Evolutionary conservation across 306 rosid genomes (phyloP).

Genomic region (Ormosia emarginata): DNA sequence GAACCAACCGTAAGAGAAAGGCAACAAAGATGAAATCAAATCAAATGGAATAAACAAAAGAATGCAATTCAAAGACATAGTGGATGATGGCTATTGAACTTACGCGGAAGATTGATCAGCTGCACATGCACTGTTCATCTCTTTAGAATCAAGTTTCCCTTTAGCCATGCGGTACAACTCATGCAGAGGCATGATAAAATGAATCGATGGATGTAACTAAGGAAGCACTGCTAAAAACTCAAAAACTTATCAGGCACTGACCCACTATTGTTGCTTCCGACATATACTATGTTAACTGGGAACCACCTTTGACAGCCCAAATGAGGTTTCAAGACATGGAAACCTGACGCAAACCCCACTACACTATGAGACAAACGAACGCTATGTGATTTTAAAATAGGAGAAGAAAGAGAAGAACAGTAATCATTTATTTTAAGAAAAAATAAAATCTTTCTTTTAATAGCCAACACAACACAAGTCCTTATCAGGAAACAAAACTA

Average conservation of each 20-base stretch:
- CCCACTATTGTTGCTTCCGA: conserved; percentile 15
- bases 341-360: conserved; percentile 50
- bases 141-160: conserved; percentile 50
- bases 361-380: conserved; percentile 36
- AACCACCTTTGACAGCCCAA: conserved; percentile 20
- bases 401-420: neutral
- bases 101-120: conserved; percentile 45
- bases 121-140: conserved; percentile 30
- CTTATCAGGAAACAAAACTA: conserved; percentile 37
- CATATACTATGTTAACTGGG: conserved; percentile 21
- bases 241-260: conserved; percentile 23
- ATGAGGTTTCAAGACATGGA: conserved; percentile 20
- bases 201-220: neutral
- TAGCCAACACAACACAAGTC: conserved; percentile 31
- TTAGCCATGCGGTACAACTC: conserved; percentile 56
- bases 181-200: conserved; percentile 58
- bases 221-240: conserved; percentile 21
- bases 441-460: conserved; percentile 31
- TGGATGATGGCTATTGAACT: conserved; percentile 24
- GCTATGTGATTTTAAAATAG: conserved; percentile 28
- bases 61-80: neutral
- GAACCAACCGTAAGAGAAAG: neutral
- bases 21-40: conserved; percentile 11
- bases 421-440: neutral
- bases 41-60: neutral